phyloP scores from a whole-genome alignment of 2,329 filamentous ascomycete genomes.

The Aspergillus luchuensis region DNA sequence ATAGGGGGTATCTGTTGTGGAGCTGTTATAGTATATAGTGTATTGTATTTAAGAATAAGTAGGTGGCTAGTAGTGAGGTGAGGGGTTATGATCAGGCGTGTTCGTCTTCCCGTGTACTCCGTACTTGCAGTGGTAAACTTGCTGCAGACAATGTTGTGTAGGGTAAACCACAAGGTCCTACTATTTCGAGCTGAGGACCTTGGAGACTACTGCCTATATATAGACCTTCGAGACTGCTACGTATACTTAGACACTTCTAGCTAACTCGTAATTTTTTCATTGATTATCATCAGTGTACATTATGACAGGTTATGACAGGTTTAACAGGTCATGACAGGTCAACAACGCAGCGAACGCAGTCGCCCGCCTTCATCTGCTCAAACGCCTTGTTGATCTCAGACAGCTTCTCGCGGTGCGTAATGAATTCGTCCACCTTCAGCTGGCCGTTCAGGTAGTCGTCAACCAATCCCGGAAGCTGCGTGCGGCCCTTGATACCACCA shows the following conservation, averaged over 20 bases:
- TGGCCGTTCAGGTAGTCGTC: slow-evolving; percentile 84
- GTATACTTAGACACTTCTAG: neutral
- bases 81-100: too few species aligned
- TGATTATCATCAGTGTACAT: neutral
- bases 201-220: neutral
- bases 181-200: neutral
- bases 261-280: neutral
- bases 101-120: too few species aligned
- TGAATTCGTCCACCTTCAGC: slow-evolving; percentile 99
- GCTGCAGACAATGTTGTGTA: neutral
- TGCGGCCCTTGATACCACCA: slow-evolving; percentile 95
- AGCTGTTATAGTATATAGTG: too few species aligned
- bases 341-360: slow-evolving; percentile 95
- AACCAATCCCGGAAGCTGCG: slow-evolving; percentile 84
- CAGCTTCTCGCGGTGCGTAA: slow-evolving; percentile 88
- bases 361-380: slow-evolving; percentile 89
- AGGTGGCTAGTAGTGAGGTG: too few species aligned
- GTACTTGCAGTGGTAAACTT: too few species aligned
- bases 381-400: slow-evolving; percentile 87
- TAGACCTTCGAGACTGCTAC: neutral
- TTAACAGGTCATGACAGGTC: slow-evolving; percentile 44
- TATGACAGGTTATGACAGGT: slow-evolving; percentile 39
- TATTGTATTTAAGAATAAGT: too few species aligned
- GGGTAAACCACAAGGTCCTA: neutral
- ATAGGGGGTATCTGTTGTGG: neutral